Percentiles rank a stretch among this genome's conserved stretches.
phyloP scores from a whole-genome alignment of 2,329 filamentous ascomycete species.

The Aureobasidium namibiae region DNA sequence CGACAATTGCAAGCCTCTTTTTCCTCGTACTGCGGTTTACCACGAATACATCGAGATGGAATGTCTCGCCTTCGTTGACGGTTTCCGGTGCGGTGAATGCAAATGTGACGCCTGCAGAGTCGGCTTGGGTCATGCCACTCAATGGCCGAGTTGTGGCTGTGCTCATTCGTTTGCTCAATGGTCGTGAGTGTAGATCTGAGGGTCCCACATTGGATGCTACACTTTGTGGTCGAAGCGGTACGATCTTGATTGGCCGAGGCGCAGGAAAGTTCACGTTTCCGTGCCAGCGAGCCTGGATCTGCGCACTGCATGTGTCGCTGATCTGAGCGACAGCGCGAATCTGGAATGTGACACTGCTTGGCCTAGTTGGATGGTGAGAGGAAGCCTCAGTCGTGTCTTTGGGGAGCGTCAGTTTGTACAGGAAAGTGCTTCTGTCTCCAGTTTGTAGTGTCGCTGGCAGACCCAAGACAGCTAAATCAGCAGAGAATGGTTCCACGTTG shows the following conservation, averaged over 20 bases:
- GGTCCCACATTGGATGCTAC: not conserved
- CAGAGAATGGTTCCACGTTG: constrained; percentile 50
- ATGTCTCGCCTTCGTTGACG: constrained; percentile 57
- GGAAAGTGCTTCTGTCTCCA: constrained; percentile 64
- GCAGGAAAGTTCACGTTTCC: constrained; percentile 15
- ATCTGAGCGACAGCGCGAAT: constrained; percentile 53
- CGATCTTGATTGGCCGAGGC: not conserved
- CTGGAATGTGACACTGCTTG: constrained; percentile 30
- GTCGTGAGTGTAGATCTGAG: not conserved
- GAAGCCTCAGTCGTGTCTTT: constrained; percentile 18
- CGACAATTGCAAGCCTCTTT: constrained; percentile 61
- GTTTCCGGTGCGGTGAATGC: constrained; percentile 58
- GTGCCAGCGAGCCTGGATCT: constrained; percentile 15
- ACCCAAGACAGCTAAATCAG: constrained; percentile 36
- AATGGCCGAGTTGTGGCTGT: not conserved
- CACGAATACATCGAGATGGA: constrained; percentile 65
- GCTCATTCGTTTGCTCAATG: constrained; percentile 8
- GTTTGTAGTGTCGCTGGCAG: constrained; percentile 49
- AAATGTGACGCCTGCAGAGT: constrained; percentile 53
- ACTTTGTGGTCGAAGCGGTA: not conserved
- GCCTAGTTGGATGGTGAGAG: not conserved
- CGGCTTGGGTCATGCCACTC: constrained; percentile 1
- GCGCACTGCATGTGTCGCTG: constrained; percentile 45
- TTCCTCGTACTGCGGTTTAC: constrained; percentile 57
- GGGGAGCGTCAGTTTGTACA: constrained; percentile 52